A percentile compares a stretch with the other conserved stretches of the same genome.
Conservation (phyloP, 2,329 filamentous ascomycete species). For the Colletotrichum navitas region DNA sequence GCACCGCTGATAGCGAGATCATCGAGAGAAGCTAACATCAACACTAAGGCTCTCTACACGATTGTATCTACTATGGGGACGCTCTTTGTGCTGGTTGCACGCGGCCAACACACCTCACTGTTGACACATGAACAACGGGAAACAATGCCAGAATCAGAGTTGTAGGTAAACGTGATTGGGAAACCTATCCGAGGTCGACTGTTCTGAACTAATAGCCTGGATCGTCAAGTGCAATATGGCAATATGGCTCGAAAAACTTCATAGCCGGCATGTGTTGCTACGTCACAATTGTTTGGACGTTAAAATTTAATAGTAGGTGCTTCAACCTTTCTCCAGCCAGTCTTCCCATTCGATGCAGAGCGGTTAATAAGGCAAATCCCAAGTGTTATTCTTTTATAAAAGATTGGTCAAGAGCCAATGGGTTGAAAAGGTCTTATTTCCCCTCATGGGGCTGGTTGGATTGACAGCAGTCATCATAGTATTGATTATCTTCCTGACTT, state of each 20-base stretch:
- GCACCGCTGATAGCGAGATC: no score
- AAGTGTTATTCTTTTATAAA: constrained; percentile 54
- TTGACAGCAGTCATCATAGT: constrained; percentile 47
- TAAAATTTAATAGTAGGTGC: constrained; percentile 53
- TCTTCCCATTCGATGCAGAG: not conserved
- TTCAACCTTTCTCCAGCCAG: no score
- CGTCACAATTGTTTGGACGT: constrained; percentile 53
- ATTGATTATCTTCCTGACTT: constrained; percentile 48
- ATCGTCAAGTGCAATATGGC: constrained; percentile 42
- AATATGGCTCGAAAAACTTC: constrained; percentile 53
- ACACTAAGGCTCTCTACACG: no score
- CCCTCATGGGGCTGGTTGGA: constrained; percentile 49
- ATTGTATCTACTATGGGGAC: constrained; percentile 14
- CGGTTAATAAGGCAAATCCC: no score
- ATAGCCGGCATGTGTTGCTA: constrained; percentile 51
- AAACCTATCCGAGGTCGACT: not conserved
- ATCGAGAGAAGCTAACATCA: not conserved
- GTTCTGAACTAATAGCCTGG: not conserved
- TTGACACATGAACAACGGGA: constrained; percentile 49
- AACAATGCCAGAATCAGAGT: constrained; percentile 48
- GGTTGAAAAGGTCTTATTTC: constrained; percentile 53
- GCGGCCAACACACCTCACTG: constrained; percentile 48
- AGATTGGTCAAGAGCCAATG: constrained; percentile 52
- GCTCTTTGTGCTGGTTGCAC: constrained; percentile 47
- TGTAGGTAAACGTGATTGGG: not conserved